A percentile compares a stretch with the other conserved stretches of the same genome.
phyloP scores from a whole-genome alignment of 2,329 filamentous ascomycete species.

The Thielaviopsis punctulata region DNA sequence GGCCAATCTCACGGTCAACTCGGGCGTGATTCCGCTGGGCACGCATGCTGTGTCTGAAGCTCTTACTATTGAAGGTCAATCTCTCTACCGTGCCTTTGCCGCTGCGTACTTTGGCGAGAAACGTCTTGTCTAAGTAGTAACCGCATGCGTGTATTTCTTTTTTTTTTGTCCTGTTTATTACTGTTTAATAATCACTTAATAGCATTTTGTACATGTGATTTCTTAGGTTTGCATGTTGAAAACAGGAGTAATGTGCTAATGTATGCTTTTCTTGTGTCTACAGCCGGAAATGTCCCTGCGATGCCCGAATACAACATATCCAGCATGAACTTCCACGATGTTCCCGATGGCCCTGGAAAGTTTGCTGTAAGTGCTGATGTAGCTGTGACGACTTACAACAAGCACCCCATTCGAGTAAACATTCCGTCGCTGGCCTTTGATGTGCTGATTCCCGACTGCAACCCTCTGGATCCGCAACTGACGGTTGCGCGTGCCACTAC shows the following conservation, averaged over 20 bases:
- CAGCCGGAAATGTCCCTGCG: conserved; percentile 53
- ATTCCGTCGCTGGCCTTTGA: conserved; percentile 72
- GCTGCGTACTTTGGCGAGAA: conserved; percentile 46
- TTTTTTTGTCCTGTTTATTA: conserved; percentile 12
- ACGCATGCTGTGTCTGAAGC: conserved; percentile 59
- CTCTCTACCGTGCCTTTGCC: conserved; percentile 46
- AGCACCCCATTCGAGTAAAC: conserved; percentile 59
- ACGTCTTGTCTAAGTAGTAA: conserved; percentile 18
- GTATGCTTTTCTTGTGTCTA: conserved; percentile 20
- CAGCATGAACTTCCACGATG: conserved; percentile 62
- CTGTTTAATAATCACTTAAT: not conserved
- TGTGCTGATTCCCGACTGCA: conserved; percentile 70
- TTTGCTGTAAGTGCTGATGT: conserved; percentile 68
- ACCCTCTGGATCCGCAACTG: conserved; percentile 53
- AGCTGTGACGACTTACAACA: conserved; percentile 52
- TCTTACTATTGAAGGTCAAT: conserved; percentile 69
- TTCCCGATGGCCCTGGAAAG: conserved; percentile 30
- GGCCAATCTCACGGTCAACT: conserved; percentile 55
- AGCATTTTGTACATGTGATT: not conserved
- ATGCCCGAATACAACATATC: conserved; percentile 73
- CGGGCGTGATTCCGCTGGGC: conserved; percentile 65
- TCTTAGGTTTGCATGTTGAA: conserved; percentile 8
- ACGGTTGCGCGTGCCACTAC: conserved; percentile 62
- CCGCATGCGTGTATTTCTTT: conserved; percentile 12
- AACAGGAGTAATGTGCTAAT: conserved; percentile 13